phyloP scores from a whole-genome alignment of 179 eudicot species.

The Sideroxylon spinosum region DNA sequence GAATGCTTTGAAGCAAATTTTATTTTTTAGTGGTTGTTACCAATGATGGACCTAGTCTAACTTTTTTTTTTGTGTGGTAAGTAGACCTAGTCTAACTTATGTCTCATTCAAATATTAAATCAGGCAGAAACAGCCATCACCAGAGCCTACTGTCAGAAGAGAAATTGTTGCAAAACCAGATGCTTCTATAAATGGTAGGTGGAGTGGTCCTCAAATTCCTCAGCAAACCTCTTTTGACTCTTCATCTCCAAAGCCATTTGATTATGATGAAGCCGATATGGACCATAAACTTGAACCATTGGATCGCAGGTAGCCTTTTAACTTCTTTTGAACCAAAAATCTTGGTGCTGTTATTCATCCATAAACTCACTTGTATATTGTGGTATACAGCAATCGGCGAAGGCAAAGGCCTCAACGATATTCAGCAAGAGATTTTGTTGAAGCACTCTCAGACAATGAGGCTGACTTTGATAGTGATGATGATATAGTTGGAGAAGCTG shows the following conservation, averaged over 20 bases:
- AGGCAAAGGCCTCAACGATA: slow-evolving; percentile 81
- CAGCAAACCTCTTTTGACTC: slow-evolving; percentile 42
- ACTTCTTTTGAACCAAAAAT: slow-evolving; percentile 1
- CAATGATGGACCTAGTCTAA: slow-evolving; percentile 1
- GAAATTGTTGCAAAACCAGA: slow-evolving; percentile 40
- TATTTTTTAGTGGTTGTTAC: slow-evolving; percentile 4
- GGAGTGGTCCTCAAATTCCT: slow-evolving; percentile 46
- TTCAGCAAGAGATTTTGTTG: slow-evolving; percentile 63
- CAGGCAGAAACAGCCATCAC: slow-evolving; percentile 63
- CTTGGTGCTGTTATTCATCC: background rate
- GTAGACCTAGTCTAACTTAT: slow-evolving; percentile 7
- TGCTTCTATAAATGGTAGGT: slow-evolving; percentile 53
- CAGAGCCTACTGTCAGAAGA: slow-evolving; percentile 53
- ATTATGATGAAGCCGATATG: slow-evolving; percentile 56
- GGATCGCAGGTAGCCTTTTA: slow-evolving; percentile 57
- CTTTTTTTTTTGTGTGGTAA: too few species aligned
- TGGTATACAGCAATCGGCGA: slow-evolving; percentile 51
- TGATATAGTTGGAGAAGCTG: slow-evolving; percentile 94
- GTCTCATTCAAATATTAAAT: slow-evolving; percentile 6
- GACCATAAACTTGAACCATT: slow-evolving; percentile 40
- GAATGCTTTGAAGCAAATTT: slow-evolving; percentile 8
- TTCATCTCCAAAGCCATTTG: slow-evolving; percentile 50
- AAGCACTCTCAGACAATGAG: slow-evolving; percentile 64
- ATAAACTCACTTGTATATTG: slow-evolving; percentile 14
- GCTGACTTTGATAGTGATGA: slow-evolving; percentile 69